Conservation (phyloP, 2,329 filamentous ascomycete species). For the Aspergillus piperis region DNA sequence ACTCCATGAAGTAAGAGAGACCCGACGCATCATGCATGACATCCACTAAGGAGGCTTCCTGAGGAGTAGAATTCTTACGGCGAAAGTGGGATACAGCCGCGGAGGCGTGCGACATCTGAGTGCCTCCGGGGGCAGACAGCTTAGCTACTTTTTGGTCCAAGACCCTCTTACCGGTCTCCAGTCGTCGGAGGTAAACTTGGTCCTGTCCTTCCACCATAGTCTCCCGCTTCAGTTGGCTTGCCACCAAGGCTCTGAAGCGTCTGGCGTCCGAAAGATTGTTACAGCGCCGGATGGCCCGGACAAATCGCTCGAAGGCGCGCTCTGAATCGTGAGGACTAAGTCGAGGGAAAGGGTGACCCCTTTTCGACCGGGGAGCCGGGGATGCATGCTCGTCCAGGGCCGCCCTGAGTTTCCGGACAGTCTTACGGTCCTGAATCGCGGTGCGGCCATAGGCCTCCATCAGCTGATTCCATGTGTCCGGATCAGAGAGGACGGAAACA, state of each 20-base stretch:
- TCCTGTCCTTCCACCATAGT: slow-evolving; percentile 76
- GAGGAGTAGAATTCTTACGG: slow-evolving; percentile 56
- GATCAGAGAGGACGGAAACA: slow-evolving; percentile 78
- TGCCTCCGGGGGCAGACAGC: slow-evolving; percentile 67
- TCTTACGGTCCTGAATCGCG: slow-evolving; percentile 92
- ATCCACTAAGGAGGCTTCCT: slow-evolving; percentile 76
- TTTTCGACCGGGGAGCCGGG: slow-evolving; percentile 67
- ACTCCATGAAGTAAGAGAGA: slow-evolving; percentile 99
- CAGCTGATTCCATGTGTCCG: slow-evolving; percentile 96
- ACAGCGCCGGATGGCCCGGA: slow-evolving; percentile 82
- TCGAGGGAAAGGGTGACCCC: slow-evolving; percentile 72
- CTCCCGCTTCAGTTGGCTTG: slow-evolving; percentile 87
- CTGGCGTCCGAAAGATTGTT: slow-evolving; percentile 91
- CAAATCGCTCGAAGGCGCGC: slow-evolving; percentile 90
- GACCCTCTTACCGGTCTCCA: slow-evolving; percentile 88
- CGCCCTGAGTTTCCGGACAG: slow-evolving; percentile 85
- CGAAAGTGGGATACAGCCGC: slow-evolving; percentile 33
- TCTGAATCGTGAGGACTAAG: slow-evolving; percentile 82
- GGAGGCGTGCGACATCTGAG: slow-evolving; percentile 36
- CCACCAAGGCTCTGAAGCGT: slow-evolving; percentile 85
- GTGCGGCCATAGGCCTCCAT: slow-evolving; percentile 86
- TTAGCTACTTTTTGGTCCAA: slow-evolving; percentile 86
- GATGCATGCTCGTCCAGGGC: slow-evolving; percentile 93
- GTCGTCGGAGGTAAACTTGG: slow-evolving; percentile 78
- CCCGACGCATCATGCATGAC: slow-evolving; percentile 88